Base-by-base conservation (phyloP, 2,329 filamentous ascomycete species). In the Aspergillus aculeatinus region DNA sequence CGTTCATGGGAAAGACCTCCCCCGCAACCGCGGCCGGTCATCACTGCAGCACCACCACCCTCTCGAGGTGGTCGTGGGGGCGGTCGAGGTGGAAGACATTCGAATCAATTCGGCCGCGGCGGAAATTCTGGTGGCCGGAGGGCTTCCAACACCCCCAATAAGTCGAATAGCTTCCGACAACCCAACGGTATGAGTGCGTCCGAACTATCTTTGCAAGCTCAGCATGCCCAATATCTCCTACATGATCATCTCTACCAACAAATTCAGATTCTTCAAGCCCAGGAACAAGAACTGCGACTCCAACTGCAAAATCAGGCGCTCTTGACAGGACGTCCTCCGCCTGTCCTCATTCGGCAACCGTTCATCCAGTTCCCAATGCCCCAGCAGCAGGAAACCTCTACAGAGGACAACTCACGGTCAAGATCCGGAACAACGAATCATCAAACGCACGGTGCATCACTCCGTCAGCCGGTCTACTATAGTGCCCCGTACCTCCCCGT, bases 91-190 rank as follows among this genome's bases (percentile, higher is more conserved):
- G 79, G 80, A 39, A 75, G 81, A 60, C 79, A 83, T 66, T 78
- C 78, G 51, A 78, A 77, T 61, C 77, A 80, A 16, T 76, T 79
- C 55, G 77, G 81, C 52, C 79, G 83, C 55, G 78, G 74, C 51
- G 72, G 79, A 48, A 79, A 80, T 53, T 74, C 80, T 59, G 77
- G 76, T 59, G 76, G 76, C 61, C 79, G 85, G 61, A 80, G 85
- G 67, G 79, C 85, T 16, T 87, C 85, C 2, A 86, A 84, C 70
- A 82, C 83, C 33, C 80, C 82, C 4, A 80, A 80, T 57, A 73
- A 76, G 59, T 63, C 70, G 23, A 75, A 72, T 57, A 74, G 72
- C 61, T 71, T 74, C 58, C 77, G 77, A 35, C 73, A 76, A 63
- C 61, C 70, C 16, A 77, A 76, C 50, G 65, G 69, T 48, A 72